These are phyloP conservation scores for Phlyctochytrium arcticum DNA, from an alignment of 192 early-diverging fungal genomes.

Conservation along the genomic window DNA sequence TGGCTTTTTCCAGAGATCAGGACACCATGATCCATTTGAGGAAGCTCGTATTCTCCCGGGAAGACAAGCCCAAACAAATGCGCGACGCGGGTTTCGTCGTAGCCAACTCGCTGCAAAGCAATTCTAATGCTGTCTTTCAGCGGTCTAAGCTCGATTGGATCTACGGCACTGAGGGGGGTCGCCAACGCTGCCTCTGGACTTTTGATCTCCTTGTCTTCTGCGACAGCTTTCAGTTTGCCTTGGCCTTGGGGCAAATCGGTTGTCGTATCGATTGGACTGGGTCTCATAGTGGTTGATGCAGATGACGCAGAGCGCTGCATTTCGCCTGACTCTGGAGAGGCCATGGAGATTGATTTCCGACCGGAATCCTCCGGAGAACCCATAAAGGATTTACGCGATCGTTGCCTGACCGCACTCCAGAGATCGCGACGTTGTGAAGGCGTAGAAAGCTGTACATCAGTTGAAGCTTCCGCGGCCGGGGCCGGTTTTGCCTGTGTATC, in stretches of 20 bases:
- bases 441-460: too few relatives aligned
- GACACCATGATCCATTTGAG: not conserved
- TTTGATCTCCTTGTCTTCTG: not conserved
- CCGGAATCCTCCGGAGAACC: not conserved
- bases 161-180: too few relatives aligned
- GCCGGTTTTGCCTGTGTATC: too few relatives aligned
- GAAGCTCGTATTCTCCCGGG: constrained; percentile 28
- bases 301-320: not conserved
- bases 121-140: constrained; percentile 25
- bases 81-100: constrained; percentile 10
- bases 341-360: not conserved
- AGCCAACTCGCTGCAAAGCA: constrained; percentile 11
- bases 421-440: too few relatives aligned
- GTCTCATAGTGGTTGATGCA: not conserved
- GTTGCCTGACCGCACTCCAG: not conserved
- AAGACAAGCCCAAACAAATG: constrained; percentile 33
- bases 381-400: not conserved
- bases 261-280: not conserved
- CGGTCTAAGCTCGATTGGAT: not conserved
- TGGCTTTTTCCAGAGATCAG: not conserved
- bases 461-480: too few relatives aligned
- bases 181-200: not conserved
- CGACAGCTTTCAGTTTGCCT: not conserved
- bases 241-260: too few relatives aligned
- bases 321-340: not conserved